These are phyloP conservation scores for Chrysochromulina tobinii DNA, from an alignment of 78 protist species.

Conservation along the genomic window DNA sequence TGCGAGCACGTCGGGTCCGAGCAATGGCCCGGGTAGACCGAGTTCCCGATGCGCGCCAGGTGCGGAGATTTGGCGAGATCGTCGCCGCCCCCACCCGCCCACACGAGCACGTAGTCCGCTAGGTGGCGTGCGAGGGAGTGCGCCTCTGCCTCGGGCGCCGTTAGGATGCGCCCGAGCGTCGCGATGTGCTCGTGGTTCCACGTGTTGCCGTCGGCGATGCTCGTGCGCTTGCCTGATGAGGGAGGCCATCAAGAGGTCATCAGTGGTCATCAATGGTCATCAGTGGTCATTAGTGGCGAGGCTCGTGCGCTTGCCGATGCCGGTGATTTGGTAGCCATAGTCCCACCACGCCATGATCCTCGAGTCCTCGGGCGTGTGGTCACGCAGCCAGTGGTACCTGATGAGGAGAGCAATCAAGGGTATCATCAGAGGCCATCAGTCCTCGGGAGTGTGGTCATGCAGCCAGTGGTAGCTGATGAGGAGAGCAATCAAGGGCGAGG, in stretches of 20 bases:
- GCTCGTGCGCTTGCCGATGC: conserved; percentile 16
- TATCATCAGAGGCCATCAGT: neutral
- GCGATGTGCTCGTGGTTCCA: conserved; percentile 61
- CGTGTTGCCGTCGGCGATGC: conserved; percentile 57
- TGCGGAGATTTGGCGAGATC: conserved; percentile 35
- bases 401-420: neutral
- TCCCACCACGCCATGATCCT: conserved; percentile 51
- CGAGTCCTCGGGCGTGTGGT: conserved; percentile 53
- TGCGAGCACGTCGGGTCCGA: conserved; percentile 21
- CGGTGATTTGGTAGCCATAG: conserved; percentile 25
- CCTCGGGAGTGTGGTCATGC: conserved; percentile 44
- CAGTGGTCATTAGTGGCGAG: neutral
- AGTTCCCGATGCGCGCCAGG: conserved; percentile 41
- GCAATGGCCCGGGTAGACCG: neutral
- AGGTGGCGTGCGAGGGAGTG: conserved; percentile 18
- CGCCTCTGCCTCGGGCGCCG: neutral
- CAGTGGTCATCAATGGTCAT: neutral
- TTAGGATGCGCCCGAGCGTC: conserved; percentile 32
- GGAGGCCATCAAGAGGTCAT: neutral
- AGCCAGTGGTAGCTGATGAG: conserved; percentile 45
- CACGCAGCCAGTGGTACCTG: conserved; percentile 41
- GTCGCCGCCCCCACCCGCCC: conserved; percentile 40
- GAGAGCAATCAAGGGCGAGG: neutral
- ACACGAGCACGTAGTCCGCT: conserved; percentile 38
- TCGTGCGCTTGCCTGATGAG: conserved; percentile 22